A percentile compares a stretch with the other conserved stretches of the same genome.
Evolutionary conservation across 2,329 filamentous ascomycete genomes (phyloP).

Genomic region (Aciculosporium take): DNA sequence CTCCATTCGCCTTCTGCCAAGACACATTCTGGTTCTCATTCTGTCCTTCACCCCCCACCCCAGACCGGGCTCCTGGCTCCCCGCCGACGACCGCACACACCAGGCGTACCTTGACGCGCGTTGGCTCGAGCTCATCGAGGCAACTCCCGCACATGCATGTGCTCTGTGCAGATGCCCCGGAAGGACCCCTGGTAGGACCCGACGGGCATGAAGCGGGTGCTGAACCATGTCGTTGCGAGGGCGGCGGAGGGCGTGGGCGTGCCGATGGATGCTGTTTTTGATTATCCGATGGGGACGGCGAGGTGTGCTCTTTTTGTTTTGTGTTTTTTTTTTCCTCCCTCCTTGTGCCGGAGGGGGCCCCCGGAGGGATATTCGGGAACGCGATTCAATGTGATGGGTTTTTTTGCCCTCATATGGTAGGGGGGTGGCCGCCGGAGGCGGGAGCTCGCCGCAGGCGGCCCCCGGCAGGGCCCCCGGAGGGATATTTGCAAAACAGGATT

Average conservation of each 20-base stretch:
- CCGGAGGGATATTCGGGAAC: no score
- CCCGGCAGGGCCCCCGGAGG: no score
- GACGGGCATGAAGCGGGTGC: conserved; percentile 44
- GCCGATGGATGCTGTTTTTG: conserved; percentile 38
- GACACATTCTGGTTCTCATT: no score
- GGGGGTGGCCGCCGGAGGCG: no score
- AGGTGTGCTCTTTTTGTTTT: conserved; percentile 16
- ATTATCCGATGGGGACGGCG: conserved; percentile 42
- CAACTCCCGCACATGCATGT: conserved; percentile 50
- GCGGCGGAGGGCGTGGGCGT: conserved; percentile 37
- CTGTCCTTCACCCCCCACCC: background rate
- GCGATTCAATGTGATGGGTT: no score
- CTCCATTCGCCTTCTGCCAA: background rate
- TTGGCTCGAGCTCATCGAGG: conserved; percentile 43
- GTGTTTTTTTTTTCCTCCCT: background rate
- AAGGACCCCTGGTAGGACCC: conserved; percentile 50
- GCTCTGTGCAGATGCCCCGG: conserved; percentile 49
- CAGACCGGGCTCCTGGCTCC: conserved; percentile 47
- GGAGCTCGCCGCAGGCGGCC: no score
- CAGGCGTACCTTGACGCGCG: conserved; percentile 46
- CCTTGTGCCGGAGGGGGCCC: no score
- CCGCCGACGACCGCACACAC: conserved; percentile 46
- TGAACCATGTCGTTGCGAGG: conserved; percentile 43
- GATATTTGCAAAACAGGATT: no score
- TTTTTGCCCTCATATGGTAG: no score